A percentile compares a stretch with the other conserved stretches of the same genome.
Evolutionary conservation across 2,329 filamentous ascomycete genomes (phyloP).

Genomic region (Nemania sp.): DNA sequence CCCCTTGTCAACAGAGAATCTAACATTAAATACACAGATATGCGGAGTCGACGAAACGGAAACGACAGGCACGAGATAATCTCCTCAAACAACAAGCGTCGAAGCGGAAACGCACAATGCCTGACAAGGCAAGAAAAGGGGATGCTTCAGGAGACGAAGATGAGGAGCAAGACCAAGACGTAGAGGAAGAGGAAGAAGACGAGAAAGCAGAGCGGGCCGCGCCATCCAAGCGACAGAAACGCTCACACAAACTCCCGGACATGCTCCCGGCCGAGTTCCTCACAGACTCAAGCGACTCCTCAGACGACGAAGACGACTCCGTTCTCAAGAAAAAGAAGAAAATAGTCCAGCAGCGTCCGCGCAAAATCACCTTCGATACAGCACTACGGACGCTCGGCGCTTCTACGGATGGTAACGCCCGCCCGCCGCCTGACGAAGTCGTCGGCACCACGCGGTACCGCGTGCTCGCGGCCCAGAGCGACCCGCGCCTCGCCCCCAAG

Average conservation of each 20-base stretch:
- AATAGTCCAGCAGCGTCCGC: too few species aligned
- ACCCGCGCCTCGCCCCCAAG: conserved; percentile 54
- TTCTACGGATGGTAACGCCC: conserved; percentile 43
- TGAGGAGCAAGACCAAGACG: conserved; percentile 5
- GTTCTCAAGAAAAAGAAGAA: conserved; percentile 31
- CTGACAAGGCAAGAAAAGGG: not conserved
- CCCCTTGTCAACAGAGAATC: not conserved
- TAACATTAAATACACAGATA: conserved; percentile 43
- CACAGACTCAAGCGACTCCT: conserved; percentile 47
- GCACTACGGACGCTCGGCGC: conserved; percentile 45
- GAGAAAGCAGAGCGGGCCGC: conserved; percentile 31
- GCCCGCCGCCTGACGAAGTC: conserved; percentile 52
- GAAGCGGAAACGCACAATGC: conserved; percentile 47
- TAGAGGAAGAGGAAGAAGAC: conserved; percentile 25
- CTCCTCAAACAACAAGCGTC: conserved; percentile 59
- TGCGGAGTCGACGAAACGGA: conserved; percentile 55
- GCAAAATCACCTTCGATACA: conserved; percentile 50
- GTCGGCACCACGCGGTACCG: conserved; percentile 60
- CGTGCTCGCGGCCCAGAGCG: conserved; percentile 49
- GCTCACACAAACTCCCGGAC: conserved; percentile 44
- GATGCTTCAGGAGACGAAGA: conserved; percentile 13
- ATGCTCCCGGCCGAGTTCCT: conserved; percentile 59
- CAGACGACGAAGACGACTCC: conserved; percentile 21
- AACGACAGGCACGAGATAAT: conserved; percentile 58
- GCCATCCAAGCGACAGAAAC: conserved; percentile 35